Conservation (phyloP, 2,329 filamentous ascomycete species). For the Fusarium anthophilum region DNA sequence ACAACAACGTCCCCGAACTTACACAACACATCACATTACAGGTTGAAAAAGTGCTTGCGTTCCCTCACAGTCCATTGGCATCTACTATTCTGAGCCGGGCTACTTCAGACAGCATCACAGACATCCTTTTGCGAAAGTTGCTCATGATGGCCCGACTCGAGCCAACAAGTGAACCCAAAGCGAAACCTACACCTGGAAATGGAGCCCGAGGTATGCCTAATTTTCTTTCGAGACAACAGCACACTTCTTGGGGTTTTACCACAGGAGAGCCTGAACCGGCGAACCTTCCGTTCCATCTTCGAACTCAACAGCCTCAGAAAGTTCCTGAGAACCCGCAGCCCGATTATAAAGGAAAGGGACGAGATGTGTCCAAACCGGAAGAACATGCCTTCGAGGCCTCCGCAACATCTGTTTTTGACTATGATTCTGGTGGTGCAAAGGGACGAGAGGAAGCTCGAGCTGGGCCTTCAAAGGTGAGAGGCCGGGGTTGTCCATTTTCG, state of each 20-base stretch:
- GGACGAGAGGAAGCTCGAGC: not conserved
- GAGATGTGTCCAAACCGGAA: not conserved
- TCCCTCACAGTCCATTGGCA: not conserved
- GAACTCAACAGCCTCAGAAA: not conserved
- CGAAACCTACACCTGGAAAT: not conserved
- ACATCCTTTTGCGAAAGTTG: not conserved
- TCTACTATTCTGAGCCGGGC: not conserved
- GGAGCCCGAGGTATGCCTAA: too few species aligned
- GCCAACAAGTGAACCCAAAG: not conserved
- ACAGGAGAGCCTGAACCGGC: too few species aligned
- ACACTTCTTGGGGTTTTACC: fast-evolving
- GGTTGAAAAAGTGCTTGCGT: not conserved
- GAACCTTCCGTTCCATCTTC: fast-evolving
- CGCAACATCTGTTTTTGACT: too few species aligned
- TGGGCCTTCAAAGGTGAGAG: not conserved
- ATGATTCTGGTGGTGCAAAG: not conserved
- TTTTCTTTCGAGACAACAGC: too few species aligned
- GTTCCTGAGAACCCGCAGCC: not conserved
- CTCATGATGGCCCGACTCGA: not conserved
- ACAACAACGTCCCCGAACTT: not conserved
- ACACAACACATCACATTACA: not conserved
- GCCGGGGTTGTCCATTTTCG: not conserved
- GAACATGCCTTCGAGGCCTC: not conserved
- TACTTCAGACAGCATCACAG: not conserved
- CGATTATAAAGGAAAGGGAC: not conserved